Evolutionary conservation across 192 early-diverging fungal species (phyloP), one percentile per base, ranked within the genome.

Genomic region (Geosiphon pyriformis): DNA sequence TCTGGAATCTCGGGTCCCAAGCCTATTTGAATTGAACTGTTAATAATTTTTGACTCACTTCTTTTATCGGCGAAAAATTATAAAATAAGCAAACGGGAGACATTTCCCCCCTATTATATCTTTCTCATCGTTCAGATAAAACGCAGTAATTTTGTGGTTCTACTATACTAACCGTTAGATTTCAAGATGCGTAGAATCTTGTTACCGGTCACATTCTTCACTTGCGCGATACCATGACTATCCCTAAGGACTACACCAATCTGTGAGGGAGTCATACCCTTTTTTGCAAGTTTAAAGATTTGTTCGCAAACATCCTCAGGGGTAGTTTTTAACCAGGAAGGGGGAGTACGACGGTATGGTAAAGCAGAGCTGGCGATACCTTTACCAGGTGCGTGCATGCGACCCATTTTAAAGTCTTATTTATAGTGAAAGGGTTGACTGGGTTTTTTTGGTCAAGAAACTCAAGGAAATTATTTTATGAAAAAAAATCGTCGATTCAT

Each of bases 281-380:
- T 99, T 89, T 96, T 97, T 77, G 96, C 94, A 69, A 94, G 85
- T 89, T 99, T 99, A 89, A 88, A 92, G 82, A 99, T 97, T 80
- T 90, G 89, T 71, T 97, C 95, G 82, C 93, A 85, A 74, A 99
- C 95, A 78, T 96, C 94, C 76, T 95, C 92, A 65, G 94, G 85
- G 59, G 92, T 88, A 79, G 94, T 92, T 90, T 99, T 99, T 78
- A 94, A 84, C 96, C 96, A 99, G 65, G 92, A 90, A 62, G 96
- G 88, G 72, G 95, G 91, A 67, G 94, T 87, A 78, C 96, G 92
- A 74, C 94, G 91, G 88, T 99, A 99, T 78, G 94, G 94, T 73
- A 93, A 83, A 76, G 92, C 91, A 72, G 89, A 90, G 70, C 78
- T 76, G 70, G 86, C 83, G 73, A 95, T 95, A 93, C 94, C 93